phyloP scores from a whole-genome alignment of 495 filamentous ascomycete genomes.

The Neurospora tetrasperma region DNA sequence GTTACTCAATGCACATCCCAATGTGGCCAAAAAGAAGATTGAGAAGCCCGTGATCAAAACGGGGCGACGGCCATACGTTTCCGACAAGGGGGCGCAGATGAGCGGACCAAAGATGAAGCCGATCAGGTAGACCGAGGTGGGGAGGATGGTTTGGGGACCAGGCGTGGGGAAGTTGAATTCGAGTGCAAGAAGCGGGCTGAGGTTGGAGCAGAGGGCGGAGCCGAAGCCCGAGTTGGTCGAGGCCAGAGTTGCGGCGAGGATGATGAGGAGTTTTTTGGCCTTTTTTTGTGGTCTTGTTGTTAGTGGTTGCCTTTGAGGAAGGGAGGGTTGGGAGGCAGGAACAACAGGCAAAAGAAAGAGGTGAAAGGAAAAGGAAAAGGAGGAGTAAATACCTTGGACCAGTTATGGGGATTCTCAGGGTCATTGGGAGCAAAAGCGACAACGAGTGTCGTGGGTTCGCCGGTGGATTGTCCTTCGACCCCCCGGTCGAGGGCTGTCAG shows the following conservation, averaged over 20 bases:
- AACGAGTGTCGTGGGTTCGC: conserved; percentile 1
- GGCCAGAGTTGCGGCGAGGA: conserved; percentile 12
- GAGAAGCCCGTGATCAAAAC: conserved; percentile 61
- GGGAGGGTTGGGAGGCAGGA: no score
- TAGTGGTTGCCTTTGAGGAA: no score
- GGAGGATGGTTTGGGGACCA: conserved; percentile 17
- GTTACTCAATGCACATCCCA: conserved; percentile 64
- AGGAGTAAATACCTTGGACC: no score
- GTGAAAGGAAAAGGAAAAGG: no score
- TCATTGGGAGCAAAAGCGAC: conserved; percentile 15
- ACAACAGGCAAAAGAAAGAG: no score
- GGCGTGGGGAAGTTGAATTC: conserved; percentile 10
- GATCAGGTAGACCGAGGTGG: conserved; percentile 42
- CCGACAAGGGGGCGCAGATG: conserved; percentile 36
- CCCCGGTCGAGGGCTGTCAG: not conserved
- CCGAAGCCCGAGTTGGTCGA: conserved; percentile 13
- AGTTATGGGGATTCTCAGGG: conserved; percentile 19
- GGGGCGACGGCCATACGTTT: conserved; percentile 66
- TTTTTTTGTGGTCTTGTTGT: not conserved
- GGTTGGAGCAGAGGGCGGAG: conserved; percentile 20
- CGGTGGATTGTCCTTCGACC: not conserved
- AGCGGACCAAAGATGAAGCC: conserved; percentile 51
- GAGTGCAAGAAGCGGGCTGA: conserved; percentile 9
- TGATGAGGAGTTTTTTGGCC: conserved; percentile 12
- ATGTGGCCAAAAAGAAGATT: conserved; percentile 59